phyloP scores from a whole-genome alignment of 2,329 filamentous ascomycete species.

The Xylariales sp. region DNA sequence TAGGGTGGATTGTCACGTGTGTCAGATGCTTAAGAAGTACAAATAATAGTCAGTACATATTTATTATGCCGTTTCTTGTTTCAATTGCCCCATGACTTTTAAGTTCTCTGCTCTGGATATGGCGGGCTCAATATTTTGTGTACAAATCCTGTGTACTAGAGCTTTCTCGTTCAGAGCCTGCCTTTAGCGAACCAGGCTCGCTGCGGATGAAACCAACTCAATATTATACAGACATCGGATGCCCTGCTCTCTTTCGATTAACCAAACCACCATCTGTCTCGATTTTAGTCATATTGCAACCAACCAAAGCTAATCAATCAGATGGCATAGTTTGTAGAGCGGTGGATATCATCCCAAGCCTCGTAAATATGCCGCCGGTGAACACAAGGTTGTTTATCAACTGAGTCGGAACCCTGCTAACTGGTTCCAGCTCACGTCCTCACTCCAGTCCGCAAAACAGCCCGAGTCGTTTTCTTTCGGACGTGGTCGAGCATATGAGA shows the following conservation, averaged over 20 bases:
- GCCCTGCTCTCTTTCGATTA: not conserved
- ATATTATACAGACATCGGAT: not conserved
- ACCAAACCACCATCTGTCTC: not conserved
- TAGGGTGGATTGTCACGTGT: conserved; percentile 32
- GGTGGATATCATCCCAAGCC: conserved; percentile 7
- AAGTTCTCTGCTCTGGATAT: not conserved
- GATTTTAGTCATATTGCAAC: not conserved
- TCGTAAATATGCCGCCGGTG: not conserved
- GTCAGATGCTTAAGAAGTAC: conserved; percentile 25
- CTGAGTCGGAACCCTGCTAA: not conserved
- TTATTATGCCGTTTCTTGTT: not conserved
- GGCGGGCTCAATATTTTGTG: not conserved
- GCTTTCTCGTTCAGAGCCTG: not conserved
- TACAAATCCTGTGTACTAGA: not conserved
- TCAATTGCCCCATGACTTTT: not conserved
- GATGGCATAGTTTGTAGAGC: not conserved
- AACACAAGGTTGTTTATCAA: not conserved
- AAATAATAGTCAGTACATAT: not conserved
- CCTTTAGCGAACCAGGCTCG: not conserved
- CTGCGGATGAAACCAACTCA: not conserved
- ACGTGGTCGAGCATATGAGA: not conserved
- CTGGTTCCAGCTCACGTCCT: not conserved
- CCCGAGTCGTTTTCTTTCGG: not conserved
- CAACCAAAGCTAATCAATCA: not conserved
- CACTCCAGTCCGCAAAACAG: conserved; percentile 11